Percentiles rank a stretch among this genome's conserved stretches.
These are phyloP conservation scores for Pyrus betulifolia DNA, from an alignment of 306 rosid genomes.

Conservation along the genomic window DNA sequence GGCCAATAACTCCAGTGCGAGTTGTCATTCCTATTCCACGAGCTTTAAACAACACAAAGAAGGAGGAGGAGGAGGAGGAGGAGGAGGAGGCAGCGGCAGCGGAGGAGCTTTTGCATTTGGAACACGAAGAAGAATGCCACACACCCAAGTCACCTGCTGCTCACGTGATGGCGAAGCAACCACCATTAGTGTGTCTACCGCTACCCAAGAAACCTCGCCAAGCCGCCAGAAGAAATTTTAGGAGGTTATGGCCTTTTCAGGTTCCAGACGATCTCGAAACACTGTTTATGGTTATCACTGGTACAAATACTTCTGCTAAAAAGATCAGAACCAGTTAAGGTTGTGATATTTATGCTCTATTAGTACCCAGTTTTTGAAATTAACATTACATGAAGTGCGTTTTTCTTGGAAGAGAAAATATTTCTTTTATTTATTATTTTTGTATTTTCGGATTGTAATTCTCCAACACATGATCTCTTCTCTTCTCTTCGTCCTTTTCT, in stretches of 20 bases:
- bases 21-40: constrained; percentile 12
- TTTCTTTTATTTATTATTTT: no score
- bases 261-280: constrained; percentile 47
- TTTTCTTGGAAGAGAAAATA: no score
- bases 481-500: no score
- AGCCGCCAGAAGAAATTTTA: constrained; percentile 1
- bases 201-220: constrained; percentile 50
- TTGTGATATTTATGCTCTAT: no score
- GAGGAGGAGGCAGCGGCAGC: neutral
- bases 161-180: constrained; percentile 9
- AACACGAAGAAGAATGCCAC: constrained; percentile 20
- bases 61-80: neutral
- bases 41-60: neutral
- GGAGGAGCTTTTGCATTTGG: no score
- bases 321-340: neutral
- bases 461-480: no score
- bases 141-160: constrained; percentile 38
- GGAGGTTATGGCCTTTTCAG: constrained; percentile 20
- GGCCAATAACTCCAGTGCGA: constrained; percentile 43
- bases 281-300: constrained; percentile 11
- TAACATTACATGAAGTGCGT: no score
- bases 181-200: constrained; percentile 45
- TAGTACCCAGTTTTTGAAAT: no score
- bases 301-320: constrained; percentile 14
- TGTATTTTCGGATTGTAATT: no score